Evolutionary conservation across 768 basidiomycete species (phyloP).

Genomic region (Lactarius hatsudake): DNA sequence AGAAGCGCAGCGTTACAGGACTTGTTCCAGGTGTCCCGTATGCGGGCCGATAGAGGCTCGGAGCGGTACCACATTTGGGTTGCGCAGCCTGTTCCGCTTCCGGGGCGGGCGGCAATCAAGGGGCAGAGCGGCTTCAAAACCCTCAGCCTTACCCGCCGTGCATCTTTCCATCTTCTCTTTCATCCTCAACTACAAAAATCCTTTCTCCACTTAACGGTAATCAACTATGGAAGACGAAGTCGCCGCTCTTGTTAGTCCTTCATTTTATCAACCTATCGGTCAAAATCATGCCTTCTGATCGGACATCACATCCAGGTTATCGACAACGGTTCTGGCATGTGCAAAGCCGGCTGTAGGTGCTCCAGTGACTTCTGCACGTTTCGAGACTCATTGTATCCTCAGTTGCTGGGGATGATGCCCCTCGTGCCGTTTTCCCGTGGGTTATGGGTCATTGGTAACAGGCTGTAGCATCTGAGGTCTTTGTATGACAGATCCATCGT

Average conservation of each 20-base stretch:
- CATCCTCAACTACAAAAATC: not conserved
- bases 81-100: not conserved
- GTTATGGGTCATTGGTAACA: slow-evolving; percentile 35
- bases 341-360: slow-evolving; percentile 96
- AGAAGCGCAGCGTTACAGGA: slow-evolving; percentile 4
- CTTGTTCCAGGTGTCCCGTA: not conserved
- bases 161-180: slow-evolving; percentile 4
- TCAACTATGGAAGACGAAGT: slow-evolving; percentile 62
- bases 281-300: slow-evolving; percentile 8
- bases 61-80: slow-evolving; percentile 4
- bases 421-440: slow-evolving; percentile 93
- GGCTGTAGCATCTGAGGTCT: slow-evolving; percentile 11
- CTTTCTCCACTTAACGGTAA: slow-evolving; percentile 23
- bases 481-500: slow-evolving; percentile 69
- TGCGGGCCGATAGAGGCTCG: not conserved
- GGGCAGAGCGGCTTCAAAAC: not conserved
- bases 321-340: slow-evolving; percentile 98
- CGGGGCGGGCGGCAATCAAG: slow-evolving; percentile 10
- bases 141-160: too few species aligned
- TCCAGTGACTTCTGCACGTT: slow-evolving; percentile 23
- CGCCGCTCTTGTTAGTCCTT: slow-evolving; percentile 47
- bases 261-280: slow-evolving; percentile 2
- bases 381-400: slow-evolving; percentile 76
- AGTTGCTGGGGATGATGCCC: slow-evolving; percentile 83
- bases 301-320: slow-evolving; percentile 54